These are phyloP conservation scores for Tricholoma sp. DNA, from an alignment of 768 basidiomycete species.

Conservation along the genomic window DNA sequence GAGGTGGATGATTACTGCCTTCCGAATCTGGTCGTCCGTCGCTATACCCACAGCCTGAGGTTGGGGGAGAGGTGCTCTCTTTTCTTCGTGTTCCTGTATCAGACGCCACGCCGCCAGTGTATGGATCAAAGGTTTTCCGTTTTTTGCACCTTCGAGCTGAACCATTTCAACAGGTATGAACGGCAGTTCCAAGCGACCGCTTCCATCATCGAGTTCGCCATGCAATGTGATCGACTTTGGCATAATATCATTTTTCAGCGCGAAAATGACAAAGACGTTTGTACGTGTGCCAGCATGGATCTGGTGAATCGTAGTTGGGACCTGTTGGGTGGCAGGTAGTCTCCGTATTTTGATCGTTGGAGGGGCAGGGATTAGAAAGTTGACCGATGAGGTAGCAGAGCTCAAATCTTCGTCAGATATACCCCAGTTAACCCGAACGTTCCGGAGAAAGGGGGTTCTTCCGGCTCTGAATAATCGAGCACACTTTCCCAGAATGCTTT, in stretches of 20 bases:
- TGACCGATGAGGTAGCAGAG: conserved; percentile 10
- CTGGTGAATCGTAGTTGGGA: conserved; percentile 24
- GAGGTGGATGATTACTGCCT: conserved; percentile 43
- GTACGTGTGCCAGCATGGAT: conserved; percentile 32
- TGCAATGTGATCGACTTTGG: conserved; percentile 28
- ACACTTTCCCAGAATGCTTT: conserved; percentile 45
- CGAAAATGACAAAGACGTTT: conserved; percentile 29
- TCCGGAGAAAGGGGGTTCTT: conserved; percentile 37
- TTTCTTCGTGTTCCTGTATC: conserved; percentile 44
- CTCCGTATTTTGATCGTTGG: conserved; percentile 18
- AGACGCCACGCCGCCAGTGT: conserved; percentile 49
- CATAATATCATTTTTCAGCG: conserved; percentile 20
- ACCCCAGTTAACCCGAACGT: conserved; percentile 48
- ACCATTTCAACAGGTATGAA: conserved; percentile 25
- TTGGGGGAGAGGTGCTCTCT: conserved; percentile 25
- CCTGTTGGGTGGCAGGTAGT: conserved; percentile 31
- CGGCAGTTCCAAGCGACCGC: conserved; percentile 19
- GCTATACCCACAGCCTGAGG: conserved; percentile 16
- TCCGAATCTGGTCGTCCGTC: conserved; percentile 30
- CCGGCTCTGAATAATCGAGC: conserved; percentile 48
- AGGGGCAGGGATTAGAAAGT: conserved; percentile 12
- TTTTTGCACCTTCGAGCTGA: conserved; percentile 26
- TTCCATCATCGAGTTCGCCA: conserved; percentile 32
- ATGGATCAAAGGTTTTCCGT: conserved; percentile 40
- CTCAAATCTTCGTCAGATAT: conserved; percentile 21